Evolutionary conservation across 2,329 filamentous ascomycete species (phyloP), one percentile per base, ranked within the genome.

Genomic region (Arthrobotrys entomopaga): DNA sequence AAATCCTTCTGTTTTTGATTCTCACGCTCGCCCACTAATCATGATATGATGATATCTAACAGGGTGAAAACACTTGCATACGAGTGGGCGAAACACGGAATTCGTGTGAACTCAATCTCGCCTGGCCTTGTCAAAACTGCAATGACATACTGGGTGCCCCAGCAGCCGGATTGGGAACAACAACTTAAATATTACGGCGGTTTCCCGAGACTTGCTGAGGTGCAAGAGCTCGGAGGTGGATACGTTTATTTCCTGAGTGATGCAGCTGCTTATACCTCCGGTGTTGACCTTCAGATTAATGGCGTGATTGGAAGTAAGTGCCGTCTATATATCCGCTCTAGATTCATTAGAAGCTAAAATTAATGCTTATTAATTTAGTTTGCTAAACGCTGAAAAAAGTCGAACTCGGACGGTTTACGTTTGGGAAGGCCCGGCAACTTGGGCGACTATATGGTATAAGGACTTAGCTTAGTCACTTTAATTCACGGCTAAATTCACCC

Each of bases 91-190:
- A 81, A 83, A 0, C 85, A 89, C 79, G 90, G 91, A 0, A 91
- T 93, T 73, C 82, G 89, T 1, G 88, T 90, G 3, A 93, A 93
- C 77, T 87, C 84, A 16, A 84, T 93, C 50, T 88, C 85, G 43
- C 91, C 91, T 0, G 90, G 90, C 0, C 93, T 93, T 77, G 91
- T 92, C 87, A 90, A 91, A 78, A 92, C 90, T 0, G 86, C 91
- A 11, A 81, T 93, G 54, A 93, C 69, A 34, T 84, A 85, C 77
- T 85, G 82, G 78, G 82, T 86, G 2, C 83, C 84, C 19, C 81
- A 82, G 57, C 82, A 83, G 57, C 81, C 82, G 0, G 85, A 86
- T 72, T 86, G 84, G 83, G 82, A 85, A 54, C 79, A 83, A 72
- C 84, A 86, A 80, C 81, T 86, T 77, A 83, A 85, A 78, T 86